A percentile compares a stretch with the other conserved stretches of the same genome.
Conservation (phyloP, 2,329 filamentous ascomycete species). For the Ophiostoma populinum region DNA sequence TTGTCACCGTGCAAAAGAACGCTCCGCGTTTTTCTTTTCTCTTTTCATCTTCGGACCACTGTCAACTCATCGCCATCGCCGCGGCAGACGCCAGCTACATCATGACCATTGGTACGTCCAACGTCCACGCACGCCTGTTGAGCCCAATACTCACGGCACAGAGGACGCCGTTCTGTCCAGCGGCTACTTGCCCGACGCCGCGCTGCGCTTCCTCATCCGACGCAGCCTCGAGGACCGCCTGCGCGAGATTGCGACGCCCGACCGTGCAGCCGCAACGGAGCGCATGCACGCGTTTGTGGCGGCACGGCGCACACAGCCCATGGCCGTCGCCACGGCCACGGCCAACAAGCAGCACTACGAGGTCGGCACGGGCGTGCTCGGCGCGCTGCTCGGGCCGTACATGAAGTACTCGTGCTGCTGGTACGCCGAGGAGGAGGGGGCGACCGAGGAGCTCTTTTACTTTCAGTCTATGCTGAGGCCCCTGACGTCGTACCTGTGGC, state of each 20-base stretch:
- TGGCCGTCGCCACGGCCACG: conserved; percentile 48
- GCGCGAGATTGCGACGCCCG: conserved; percentile 26
- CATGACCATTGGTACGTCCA: no score
- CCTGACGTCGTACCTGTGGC: not conserved
- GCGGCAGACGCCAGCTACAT: no score
- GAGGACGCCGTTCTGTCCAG: conserved; percentile 42
- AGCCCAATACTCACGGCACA: not conserved
- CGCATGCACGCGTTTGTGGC: conserved; percentile 42
- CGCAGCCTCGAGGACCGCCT: conserved; percentile 47
- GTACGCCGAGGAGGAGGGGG: conserved; percentile 27
- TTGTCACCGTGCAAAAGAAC: no score
- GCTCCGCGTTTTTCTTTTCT: no score
- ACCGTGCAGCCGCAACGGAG: conserved; percentile 20
- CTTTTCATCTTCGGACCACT: no score
- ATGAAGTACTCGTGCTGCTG: conserved; percentile 60
- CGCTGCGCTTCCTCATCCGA: conserved; percentile 49
- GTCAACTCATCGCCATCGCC: no score
- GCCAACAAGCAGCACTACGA: conserved; percentile 60
- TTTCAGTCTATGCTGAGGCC: not conserved
- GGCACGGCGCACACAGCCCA: conserved; percentile 39
- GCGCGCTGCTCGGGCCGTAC: conserved; percentile 42
- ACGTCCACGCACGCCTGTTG: no score
- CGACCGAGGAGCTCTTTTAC: not conserved
- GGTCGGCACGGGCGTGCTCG: conserved; percentile 47
- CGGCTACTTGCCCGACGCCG: conserved; percentile 43